Evolutionary conservation across 2,329 filamentous ascomycete species (phyloP).

Genomic region (Diaporthe amygdali): DNA sequence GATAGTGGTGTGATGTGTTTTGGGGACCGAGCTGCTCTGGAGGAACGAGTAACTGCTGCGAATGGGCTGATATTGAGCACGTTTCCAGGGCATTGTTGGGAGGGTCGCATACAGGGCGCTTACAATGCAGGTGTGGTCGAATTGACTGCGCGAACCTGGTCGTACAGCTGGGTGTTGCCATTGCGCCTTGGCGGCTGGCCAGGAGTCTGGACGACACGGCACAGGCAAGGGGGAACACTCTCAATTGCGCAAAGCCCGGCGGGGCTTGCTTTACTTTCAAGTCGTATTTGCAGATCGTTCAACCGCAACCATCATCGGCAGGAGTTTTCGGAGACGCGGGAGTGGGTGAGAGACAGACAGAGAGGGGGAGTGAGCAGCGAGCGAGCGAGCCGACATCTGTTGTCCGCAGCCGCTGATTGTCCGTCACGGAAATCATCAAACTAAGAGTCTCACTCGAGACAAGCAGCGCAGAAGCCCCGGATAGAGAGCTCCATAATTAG

Average conservation of each 20-base stretch:
- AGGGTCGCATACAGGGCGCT: constrained; percentile 18
- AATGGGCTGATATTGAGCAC: constrained; percentile 4
- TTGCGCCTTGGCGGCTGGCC: constrained; percentile 15
- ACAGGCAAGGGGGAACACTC: not conserved
- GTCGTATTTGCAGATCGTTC: not conserved
- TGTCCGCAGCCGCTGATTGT: constrained; percentile 3
- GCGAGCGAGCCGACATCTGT: not conserved
- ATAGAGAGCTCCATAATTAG: constrained; percentile 13
- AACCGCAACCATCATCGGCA: constrained; percentile 14
- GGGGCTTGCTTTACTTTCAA: constrained; percentile 21
- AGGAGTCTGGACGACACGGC: not conserved
- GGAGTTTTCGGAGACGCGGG: not conserved
- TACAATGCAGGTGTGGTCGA: constrained; percentile 27
- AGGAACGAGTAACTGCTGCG: constrained; percentile 1
- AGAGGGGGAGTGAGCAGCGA: not conserved
- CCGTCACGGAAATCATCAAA: not conserved
- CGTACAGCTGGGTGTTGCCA: constrained; percentile 24
- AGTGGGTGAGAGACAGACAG: not conserved
- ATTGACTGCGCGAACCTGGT: constrained; percentile 25
- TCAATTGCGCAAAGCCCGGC: constrained; percentile 21
- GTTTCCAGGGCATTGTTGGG: not conserved
- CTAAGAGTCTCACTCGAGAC: not conserved
- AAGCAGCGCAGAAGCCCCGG: not conserved
- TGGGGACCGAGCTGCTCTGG: not conserved
- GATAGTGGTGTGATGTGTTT: not conserved